Evolutionary conservation across 1,139 yeast species (phyloP), one percentile per base, ranked within the genome.

Genomic region (Candida anutae): DNA sequence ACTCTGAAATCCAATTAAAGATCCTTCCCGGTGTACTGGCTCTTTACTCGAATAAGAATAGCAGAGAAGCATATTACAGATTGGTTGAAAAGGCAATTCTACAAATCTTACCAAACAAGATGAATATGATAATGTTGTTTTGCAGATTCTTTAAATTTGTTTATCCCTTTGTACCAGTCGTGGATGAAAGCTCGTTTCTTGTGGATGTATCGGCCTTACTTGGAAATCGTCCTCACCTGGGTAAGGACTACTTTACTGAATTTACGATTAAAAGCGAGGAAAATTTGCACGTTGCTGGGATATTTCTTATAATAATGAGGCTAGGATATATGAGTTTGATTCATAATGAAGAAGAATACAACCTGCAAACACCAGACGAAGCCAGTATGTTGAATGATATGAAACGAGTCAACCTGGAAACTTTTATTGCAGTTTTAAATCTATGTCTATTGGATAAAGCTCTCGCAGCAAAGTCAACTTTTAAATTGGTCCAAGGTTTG

Each of bases 401-500:
- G 32, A 50, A 53, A 26, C 31, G 43, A 13, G 37, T 54, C 2
- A 39, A 43, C 10, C 43, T 55, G 3, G 49, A 47, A 16, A 45
- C 55, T 27, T 39, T 38, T 24, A 42, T 40, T 5, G 46, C 45
- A 23, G 50, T 53, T 9, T 43, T 60, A 3, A 47, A 54, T 26
- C 37, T 62, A 11, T 60, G 66, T 36, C 43, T 57, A 13, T 50
- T 56, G 5, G 63, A 59, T 29, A 48, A 50, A 13, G 45, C 46
- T 21, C 39, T 52, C 8, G 42, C 48, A 0, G 39, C 46, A 27
- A 53, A 56, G 37, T 57, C 64, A 25, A 44, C 64, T 3, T 46
- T 61, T 28, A 52, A 58, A 34, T 40, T 52, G 29, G 56, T 61
- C 4, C 68, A 61, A 38, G 33, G 65, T 66, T 13, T 77, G 78